Evolutionary conservation across 805 yeast species (phyloP).

Genomic region (Candida mattraensis): DNA sequence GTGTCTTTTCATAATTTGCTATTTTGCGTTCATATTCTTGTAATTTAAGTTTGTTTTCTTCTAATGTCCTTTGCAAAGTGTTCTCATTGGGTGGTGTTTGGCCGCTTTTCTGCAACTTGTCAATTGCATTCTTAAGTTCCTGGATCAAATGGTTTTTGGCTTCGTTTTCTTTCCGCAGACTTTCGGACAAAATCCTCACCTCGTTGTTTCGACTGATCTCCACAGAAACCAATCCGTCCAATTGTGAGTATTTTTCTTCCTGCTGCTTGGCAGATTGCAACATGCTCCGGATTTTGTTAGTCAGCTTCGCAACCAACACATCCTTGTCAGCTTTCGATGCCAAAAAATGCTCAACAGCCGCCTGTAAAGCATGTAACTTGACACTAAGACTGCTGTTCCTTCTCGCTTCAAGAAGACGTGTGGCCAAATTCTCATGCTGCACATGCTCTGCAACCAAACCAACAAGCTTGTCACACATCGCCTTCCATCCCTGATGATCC

Average conservation of each 20-base stretch:
- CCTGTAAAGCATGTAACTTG: slow-evolving; percentile 9
- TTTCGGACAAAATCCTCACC: slow-evolving; percentile 11
- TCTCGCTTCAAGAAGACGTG: slow-evolving; percentile 1
- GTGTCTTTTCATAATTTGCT: neutral
- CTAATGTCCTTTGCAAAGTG: too few relatives aligned
- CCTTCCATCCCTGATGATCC: slow-evolving; percentile 20
- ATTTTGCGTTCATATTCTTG: slow-evolving; percentile 1
- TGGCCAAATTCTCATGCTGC: neutral
- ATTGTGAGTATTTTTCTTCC: slow-evolving; percentile 17
- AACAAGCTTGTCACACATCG: slow-evolving; percentile 11
- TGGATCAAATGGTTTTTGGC: too few relatives aligned
- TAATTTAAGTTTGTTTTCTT: too few relatives aligned
- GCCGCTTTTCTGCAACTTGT: neutral
- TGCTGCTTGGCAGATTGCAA: too few relatives aligned
- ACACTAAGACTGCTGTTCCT: slow-evolving; percentile 6
- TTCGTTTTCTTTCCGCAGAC: slow-evolving; percentile 1
- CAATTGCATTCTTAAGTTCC: neutral
- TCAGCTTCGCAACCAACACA: too few relatives aligned
- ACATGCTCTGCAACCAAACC: slow-evolving; percentile 5
- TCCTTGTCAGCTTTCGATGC: too few relatives aligned
- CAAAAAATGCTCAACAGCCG: slow-evolving; percentile 2
- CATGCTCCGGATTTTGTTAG: too few relatives aligned
- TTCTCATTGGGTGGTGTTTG: too few relatives aligned
- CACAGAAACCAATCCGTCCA: slow-evolving; percentile 15
- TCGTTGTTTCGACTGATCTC: slow-evolving; percentile 12